Evolutionary conservation across 306 rosid genomes (phyloP), one percentile per base, ranked within the genome.

Genomic region (Rosa rugosa): DNA sequence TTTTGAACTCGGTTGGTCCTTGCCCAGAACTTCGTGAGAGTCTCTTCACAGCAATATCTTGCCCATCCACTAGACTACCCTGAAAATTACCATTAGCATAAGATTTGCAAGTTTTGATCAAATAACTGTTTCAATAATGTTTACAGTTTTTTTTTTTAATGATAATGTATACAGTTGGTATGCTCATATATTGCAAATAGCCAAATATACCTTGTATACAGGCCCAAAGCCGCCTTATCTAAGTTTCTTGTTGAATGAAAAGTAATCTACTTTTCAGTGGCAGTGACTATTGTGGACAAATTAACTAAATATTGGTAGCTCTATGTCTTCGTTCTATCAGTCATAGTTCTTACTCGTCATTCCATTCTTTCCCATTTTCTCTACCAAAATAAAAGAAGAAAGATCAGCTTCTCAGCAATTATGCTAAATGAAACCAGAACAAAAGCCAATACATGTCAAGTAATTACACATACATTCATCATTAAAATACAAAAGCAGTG

Each of bases 201-300:
- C n/a, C n/a, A n/a, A n/a, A n/a, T n/a, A n/a, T n/a, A n/a, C n/a
- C n/a, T n/a, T n/a, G n/a, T n/a, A n/a, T n/a, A n/a, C n/a, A n/a
- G 83, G 25, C 66, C 91, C 91, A 64, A 82, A 88, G 59, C 92
- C 90, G 62, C 85, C 88, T 80, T 83, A 79, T 42, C 91, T 87
- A 8, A 88, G 83, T 77, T 77, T 83, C 65, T 59, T 83, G 63
- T 45, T 65, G 18, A 65, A 51, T 54, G 87, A 83, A 78, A 88
- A 88, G 51, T 77, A 62, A n/a, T n/a, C n/a, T n/a, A n/a, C n/a
- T n/a, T n/a, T n/a, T 71, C 54, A 27, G 89, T 88, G 69, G 89
- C 91, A 45, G 64, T 81, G 70, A 72, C 69, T 54, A 85, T 62
- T n/a, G 68, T 70, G 75, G 85, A 53, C 17, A 86, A 59, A 47